Base-by-base conservation (phyloP, 2,329 filamentous ascomycete genomes). In the Xylariaceae sp. region DNA sequence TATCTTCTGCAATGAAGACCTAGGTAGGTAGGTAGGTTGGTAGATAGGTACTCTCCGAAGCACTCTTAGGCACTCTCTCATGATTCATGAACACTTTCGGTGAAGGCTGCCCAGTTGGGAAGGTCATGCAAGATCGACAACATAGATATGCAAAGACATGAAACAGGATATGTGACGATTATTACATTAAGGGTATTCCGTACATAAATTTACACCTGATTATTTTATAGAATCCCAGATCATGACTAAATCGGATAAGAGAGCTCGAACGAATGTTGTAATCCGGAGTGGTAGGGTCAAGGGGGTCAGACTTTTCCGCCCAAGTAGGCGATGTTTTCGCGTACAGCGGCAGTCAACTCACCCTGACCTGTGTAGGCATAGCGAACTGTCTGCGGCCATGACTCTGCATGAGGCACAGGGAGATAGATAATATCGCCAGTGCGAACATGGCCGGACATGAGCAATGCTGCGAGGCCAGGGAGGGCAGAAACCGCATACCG, bases 351-450 rank as follows among this genome's bases (percentile, higher is more conserved):
- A 0, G 77, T 81, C 53, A 79, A 59, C 51, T 76, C 73, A 10
- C 76, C 76, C 56, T 77, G 72, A 42, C 80, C 80, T 0, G 79
- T 82, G 67, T 85, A 86, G 30, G 83, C 74, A 65, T 82, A 81
- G 3, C 74, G 72, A n/a, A 84, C 73, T 0, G 83, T 85, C 56
- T 81, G 77, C 2, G 70, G 66, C 84, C 84, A 87, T 6, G 74
- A 78, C 54, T 78, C 77, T 0, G 84, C 83, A 58, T 80, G 75
- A 1, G 84, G 84, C 57, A 87, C 64, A 0, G 83, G 83, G 8
- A 87, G 72, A 63, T 86, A 82, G 55, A 87, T 74, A 1, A 74
- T 73, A 65, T 86, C 83, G 34, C 81, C 79, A 23, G 75, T 74
- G 11, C 72, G 71, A 18, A 86, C 75, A 64, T 80, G 75, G 3